Evolutionary conservation across 2,329 filamentous ascomycete genomes (phyloP).

Genomic region (Pseudonectria buxi): DNA sequence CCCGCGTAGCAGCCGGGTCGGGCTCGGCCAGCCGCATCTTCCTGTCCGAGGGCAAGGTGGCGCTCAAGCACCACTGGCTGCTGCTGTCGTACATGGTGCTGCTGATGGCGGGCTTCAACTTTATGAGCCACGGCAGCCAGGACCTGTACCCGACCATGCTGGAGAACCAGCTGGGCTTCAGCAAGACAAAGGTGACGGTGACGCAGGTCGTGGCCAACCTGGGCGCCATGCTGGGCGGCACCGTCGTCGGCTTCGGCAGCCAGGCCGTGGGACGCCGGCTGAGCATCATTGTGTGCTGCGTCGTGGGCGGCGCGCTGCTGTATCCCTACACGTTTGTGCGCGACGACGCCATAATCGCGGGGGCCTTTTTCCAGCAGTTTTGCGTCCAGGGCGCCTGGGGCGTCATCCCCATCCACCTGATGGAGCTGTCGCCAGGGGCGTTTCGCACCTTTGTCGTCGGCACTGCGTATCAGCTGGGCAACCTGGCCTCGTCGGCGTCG

Average conservation of each 20-base stretch:
- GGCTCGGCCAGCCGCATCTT: slow-evolving; percentile 51
- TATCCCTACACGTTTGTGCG: slow-evolving; percentile 75
- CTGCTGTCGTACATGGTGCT: slow-evolving; percentile 75
- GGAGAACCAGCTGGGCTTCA: slow-evolving; percentile 47
- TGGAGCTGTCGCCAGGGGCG: slow-evolving; percentile 66
- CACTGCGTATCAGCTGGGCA: slow-evolving; percentile 70
- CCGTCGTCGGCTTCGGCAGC: slow-evolving; percentile 58
- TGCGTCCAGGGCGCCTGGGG: slow-evolving; percentile 73
- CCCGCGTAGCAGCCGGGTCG: slow-evolving; percentile 14
- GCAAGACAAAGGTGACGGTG: slow-evolving; percentile 53
- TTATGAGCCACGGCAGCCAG: slow-evolving; percentile 74
- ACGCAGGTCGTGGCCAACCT: slow-evolving; percentile 68
- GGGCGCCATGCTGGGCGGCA: slow-evolving; percentile 63
- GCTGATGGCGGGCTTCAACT: slow-evolving; percentile 88
- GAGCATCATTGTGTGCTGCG: slow-evolving; percentile 58
- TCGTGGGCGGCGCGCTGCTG: slow-evolving; percentile 65
- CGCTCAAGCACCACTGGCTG: slow-evolving; percentile 72
- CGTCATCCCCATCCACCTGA: slow-evolving; percentile 69
- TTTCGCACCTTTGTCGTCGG: slow-evolving; percentile 72
- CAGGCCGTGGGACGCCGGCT: slow-evolving; percentile 65
- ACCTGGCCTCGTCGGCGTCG: slow-evolving; percentile 61
- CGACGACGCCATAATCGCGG: slow-evolving; percentile 60
- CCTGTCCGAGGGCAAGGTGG: slow-evolving; percentile 68
- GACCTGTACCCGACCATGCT: slow-evolving; percentile 57
- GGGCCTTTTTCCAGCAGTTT: slow-evolving; percentile 79